These are phyloP conservation scores for Thielaviopsis punctulata DNA, from an alignment of 2,329 filamentous ascomycete species.

Conservation along the genomic window DNA sequence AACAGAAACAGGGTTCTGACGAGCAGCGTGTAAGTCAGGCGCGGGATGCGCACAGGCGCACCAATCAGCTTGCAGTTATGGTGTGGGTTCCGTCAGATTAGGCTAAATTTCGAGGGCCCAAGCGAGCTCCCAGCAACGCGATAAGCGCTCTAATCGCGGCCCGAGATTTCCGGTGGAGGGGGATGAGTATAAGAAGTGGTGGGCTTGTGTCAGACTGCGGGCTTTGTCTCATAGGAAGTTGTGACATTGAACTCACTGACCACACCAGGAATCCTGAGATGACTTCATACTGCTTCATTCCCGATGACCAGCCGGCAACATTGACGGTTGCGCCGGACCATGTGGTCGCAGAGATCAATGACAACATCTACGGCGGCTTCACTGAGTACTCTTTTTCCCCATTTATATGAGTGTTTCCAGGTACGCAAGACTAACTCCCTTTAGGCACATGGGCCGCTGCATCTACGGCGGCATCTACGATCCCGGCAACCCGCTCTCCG, in stretches of 20 bases:
- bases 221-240: too few species aligned
- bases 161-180: too few species aligned
- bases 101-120: neutral
- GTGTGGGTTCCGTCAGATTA: too few species aligned
- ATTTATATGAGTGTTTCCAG: neutral
- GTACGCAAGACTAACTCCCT: neutral
- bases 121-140: neutral
- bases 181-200: neutral
- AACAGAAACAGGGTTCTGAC: too few species aligned
- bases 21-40: too few species aligned
- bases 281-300: slow-evolving; percentile 56
- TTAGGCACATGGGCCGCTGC: slow-evolving; percentile 72
- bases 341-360: slow-evolving; percentile 55
- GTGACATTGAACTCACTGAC: too few species aligned
- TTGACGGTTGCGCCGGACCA: slow-evolving; percentile 48
- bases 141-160: neutral
- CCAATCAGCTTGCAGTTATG: too few species aligned
- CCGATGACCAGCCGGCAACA: slow-evolving; percentile 39
- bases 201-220: neutral
- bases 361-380: slow-evolving; percentile 71
- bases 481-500: slow-evolving; percentile 53
- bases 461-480: slow-evolving; percentile 81
- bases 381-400: slow-evolving; percentile 43
- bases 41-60: too few species aligned
- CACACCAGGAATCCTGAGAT: neutral